Evolutionary conservation across 495 filamentous ascomycete species (phyloP), one percentile per base, ranked within the genome.

Genomic region (Diplogelasinospora grovesii): DNA sequence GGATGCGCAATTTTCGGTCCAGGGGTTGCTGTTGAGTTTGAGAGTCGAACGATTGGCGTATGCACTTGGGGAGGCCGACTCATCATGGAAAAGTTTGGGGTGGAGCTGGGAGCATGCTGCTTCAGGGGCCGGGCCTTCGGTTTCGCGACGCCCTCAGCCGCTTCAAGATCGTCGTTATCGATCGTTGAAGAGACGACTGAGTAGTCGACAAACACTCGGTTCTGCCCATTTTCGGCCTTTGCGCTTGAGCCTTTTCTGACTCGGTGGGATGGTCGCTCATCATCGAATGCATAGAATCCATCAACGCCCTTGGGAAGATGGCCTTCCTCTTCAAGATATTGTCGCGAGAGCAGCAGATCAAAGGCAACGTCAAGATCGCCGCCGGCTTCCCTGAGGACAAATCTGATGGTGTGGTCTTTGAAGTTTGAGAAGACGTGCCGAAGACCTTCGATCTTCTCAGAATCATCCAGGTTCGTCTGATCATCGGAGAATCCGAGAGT

Each of bases 321-420:
- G 2, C 66, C 65, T 3, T 66, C 61, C 23, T 86, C 71, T 27
- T 83, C 74, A 11, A 95, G 77, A 54, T 77, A 86, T 8, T 79
- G 71, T 5, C 82, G 69, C 40, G 82, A 92, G 8, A 95, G 70
- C 3, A 98, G 67, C 33, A 86, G 80, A 55, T 98, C 88, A 47
- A 93, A 80, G 1, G 88, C 76, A 14, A 70, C 69, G n/a, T 71
- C 70, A 14, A 80, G 68, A 52, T 85, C 73, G 3, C 77, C 72
- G 27, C 74, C 63, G 31, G 65, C 73, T 45, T 85, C 83, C 52
- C 76, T 74, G 32, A 96, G 61, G 0, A 74, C 74, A 39, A 75
- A 73, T 25, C 66, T 62, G 13, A 95, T 69, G 31, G 82, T 78
- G 44, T 82, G 78, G 1, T 55, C 55, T 20, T 77, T 77, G 10